A percentile compares a stretch with the other conserved stretches of the same genome.
Conservation (phyloP, 257 asterid species). For the Solanum etuberosum region DNA sequence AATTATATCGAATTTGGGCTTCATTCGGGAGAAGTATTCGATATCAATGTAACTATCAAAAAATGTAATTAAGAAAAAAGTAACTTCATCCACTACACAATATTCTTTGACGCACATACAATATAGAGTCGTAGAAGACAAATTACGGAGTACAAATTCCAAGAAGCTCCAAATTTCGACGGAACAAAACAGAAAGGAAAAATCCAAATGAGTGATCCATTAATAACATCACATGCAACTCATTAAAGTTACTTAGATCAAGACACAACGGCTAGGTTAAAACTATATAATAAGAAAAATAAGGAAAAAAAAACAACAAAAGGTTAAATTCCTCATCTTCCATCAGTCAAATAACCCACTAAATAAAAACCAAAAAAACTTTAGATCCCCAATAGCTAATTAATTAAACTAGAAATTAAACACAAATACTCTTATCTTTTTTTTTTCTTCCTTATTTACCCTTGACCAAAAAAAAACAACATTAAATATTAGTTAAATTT, state of each 20-base stretch:
- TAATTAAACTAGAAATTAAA: neutral
- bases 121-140: neutral
- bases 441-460: neutral
- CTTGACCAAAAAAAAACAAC: neutral
- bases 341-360: constrained; percentile 12
- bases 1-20: accelerated
- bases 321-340: neutral
- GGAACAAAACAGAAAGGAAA: neutral
- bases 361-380: neutral
- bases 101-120: neutral
- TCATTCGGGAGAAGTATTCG: accelerated
- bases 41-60: too few species aligned
- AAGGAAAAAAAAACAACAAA: neutral
- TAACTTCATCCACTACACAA: accelerated
- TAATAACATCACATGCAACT: constrained; percentile 19
- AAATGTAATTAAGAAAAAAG: accelerated
- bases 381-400: constrained; percentile 15
- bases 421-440: neutral
- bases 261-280: constrained; percentile 2
- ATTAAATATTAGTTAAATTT: constrained; percentile 8
- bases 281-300: neutral
- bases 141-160: neutral
- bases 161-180: neutral
- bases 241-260: neutral
- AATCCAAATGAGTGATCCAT: constrained; percentile 20